A percentile compares a stretch with the other conserved stretches of the same genome.
phyloP scores from a whole-genome alignment of 177 flowering plant species.

The Tripterygium wilfordii region DNA sequence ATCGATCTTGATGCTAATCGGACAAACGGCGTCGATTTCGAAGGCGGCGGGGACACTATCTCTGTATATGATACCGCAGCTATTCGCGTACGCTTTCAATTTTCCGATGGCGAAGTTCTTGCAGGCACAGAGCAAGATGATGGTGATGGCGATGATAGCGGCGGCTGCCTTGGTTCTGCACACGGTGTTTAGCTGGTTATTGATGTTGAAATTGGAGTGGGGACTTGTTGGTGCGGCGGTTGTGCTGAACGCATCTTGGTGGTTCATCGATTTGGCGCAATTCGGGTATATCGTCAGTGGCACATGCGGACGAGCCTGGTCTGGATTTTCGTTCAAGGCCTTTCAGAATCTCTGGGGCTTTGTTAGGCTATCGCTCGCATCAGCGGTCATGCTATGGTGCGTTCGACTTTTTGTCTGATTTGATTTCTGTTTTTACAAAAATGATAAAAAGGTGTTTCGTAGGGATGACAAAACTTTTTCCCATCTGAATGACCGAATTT shows the following conservation, averaged over 20 bases:
- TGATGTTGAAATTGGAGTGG: constrained; percentile 45
- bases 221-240: constrained; percentile 60
- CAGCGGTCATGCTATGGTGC: constrained; percentile 60
- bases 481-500: no score
- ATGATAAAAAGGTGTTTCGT: no score
- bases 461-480: no score
- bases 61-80: constrained; percentile 62
- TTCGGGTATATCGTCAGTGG: constrained; percentile 44
- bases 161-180: constrained; percentile 41
- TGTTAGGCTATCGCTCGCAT: constrained; percentile 51
- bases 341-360: constrained; percentile 51
- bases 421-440: no score
- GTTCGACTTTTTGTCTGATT: no score
- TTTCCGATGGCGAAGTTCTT: constrained; percentile 63
- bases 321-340: constrained; percentile 58
- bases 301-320: constrained; percentile 51
- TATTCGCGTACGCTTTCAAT: constrained; percentile 53
- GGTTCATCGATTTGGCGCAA: constrained; percentile 41
- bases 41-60: constrained; percentile 48
- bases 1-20: constrained; percentile 29
- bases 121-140: constrained; percentile 63
- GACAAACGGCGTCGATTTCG: constrained; percentile 39
- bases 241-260: constrained; percentile 51
- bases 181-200: constrained; percentile 52
- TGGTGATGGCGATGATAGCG: constrained; percentile 56